Conservation (phyloP, 345 rosid genomes). For the Euphorbia peplus region DNA sequence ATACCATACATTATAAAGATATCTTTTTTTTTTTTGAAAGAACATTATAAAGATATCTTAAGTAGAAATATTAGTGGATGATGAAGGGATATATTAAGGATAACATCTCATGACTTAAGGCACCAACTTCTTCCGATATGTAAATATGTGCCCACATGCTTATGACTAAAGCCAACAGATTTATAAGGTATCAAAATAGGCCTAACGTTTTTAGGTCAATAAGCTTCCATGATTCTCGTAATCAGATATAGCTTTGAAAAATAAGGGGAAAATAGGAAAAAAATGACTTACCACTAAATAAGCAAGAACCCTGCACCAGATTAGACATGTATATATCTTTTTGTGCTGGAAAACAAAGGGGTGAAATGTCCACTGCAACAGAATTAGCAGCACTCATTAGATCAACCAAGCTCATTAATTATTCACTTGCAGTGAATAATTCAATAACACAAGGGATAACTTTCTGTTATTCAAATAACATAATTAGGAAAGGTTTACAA, state of each 20-base stretch:
- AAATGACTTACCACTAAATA: constrained; percentile 19
- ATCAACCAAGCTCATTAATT: neutral
- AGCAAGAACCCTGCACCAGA: constrained; percentile 30
- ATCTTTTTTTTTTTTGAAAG: too few species aligned
- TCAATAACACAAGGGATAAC: neutral
- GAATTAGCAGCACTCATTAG: neutral
- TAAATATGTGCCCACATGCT: neutral
- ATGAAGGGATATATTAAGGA: neutral
- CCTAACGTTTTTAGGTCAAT: too few species aligned
- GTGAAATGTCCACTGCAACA: constrained; percentile 25
- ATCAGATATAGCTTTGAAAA: neutral
- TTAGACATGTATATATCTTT: constrained; percentile 24
- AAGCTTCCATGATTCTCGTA: neutral
- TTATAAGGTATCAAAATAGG: too few species aligned
- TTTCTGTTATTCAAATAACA: neutral
- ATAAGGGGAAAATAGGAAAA: neutral
- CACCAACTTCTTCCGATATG: neutral
- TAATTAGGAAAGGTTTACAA: neutral
- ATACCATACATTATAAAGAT: constrained; percentile 1
- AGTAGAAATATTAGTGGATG: neutral
- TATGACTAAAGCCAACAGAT: neutral
- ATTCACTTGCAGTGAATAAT: neutral
- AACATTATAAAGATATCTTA: neutral
- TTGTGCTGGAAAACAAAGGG: constrained; percentile 28
- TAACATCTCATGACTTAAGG: neutral